Evolutionary conservation across 2,329 filamentous ascomycete genomes (phyloP).

Genomic region (Aspergillus persii): DNA sequence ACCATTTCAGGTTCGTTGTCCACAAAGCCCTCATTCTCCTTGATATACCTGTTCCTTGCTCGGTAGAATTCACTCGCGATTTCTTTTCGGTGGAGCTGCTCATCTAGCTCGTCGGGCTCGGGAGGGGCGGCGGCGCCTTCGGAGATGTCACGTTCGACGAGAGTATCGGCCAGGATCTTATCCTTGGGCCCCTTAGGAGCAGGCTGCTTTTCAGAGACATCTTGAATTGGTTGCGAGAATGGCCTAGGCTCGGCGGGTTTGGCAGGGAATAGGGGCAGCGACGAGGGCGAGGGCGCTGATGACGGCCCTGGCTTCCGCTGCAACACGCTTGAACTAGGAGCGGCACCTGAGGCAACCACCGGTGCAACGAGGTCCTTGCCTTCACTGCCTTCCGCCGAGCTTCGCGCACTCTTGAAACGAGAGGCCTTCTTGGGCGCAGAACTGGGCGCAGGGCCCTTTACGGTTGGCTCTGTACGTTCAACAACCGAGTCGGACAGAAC

Average conservation of each 20-base stretch:
- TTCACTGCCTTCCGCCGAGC: conserved; percentile 11
- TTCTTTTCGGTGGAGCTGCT: conserved; percentile 69
- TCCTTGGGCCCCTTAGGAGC: conserved; percentile 44
- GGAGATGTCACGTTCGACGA: conserved; percentile 52
- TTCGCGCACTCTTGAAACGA: conserved; percentile 43
- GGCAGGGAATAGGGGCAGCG: conserved; percentile 38
- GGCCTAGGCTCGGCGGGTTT: conserved; percentile 36
- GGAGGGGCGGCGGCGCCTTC: conserved; percentile 35
- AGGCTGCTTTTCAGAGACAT: conserved; percentile 18
- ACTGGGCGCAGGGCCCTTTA: conserved; percentile 17
- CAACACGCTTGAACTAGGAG: conserved; percentile 1
- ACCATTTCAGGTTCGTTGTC: conserved; percentile 67
- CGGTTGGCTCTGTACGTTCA: conserved; percentile 36
- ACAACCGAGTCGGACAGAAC: conserved; percentile 44
- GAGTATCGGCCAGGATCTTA: conserved; percentile 57
- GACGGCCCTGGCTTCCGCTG: conserved; percentile 22
- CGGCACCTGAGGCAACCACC: neutral
- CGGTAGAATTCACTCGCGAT: conserved; percentile 80
- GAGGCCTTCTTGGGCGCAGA: conserved; percentile 41
- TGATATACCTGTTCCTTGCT: conserved; percentile 77
- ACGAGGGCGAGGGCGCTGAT: conserved; percentile 21
- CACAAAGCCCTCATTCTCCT: conserved; percentile 77
- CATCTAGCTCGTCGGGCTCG: conserved; percentile 67
- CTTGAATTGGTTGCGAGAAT: conserved; percentile 38
- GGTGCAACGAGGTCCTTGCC: conserved; percentile 6